Conservation (phyloP, 345 rosid species). For the Pugionium dolabratum region DNA sequence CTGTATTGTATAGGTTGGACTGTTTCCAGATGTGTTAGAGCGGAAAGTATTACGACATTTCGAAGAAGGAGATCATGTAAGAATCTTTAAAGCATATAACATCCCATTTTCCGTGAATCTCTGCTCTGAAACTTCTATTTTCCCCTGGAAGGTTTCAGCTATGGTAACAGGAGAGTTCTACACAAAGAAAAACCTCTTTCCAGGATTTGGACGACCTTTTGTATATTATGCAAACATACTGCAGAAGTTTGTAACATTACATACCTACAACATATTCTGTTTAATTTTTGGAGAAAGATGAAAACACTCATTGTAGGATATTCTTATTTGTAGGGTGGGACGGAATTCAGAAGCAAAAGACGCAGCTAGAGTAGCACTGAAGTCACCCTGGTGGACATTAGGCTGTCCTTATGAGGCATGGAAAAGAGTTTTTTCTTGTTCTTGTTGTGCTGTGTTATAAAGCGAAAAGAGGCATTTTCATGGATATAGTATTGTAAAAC, state of each 20-base stretch:
- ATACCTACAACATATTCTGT: not conserved
- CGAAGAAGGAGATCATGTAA: constrained; percentile 69
- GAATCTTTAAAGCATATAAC: constrained; percentile 31
- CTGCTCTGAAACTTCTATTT: constrained; percentile 15
- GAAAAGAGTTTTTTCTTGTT: not conserved
- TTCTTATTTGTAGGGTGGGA: constrained; percentile 57
- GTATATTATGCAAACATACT: constrained; percentile 77
- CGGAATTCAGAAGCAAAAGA: constrained; percentile 79
- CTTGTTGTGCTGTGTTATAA: not conserved
- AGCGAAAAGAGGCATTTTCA: not conserved
- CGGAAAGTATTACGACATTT: constrained; percentile 72
- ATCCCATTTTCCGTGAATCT: constrained; percentile 6
- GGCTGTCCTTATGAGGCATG: constrained; percentile 74
- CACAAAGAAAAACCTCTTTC: constrained; percentile 71
- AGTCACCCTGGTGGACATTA: constrained; percentile 93
- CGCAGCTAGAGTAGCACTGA: constrained; percentile 81
- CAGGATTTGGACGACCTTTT: constrained; percentile 91
- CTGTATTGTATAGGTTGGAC: constrained; percentile 58
- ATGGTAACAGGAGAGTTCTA: constrained; percentile 88
- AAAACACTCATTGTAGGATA: not conserved
- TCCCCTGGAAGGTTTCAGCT: constrained; percentile 71
- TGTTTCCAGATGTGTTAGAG: constrained; percentile 85
- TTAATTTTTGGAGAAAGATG: not conserved
- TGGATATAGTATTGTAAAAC: not conserved
- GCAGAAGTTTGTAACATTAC: constrained; percentile 51